Conservation (phyloP, 148 eudicot genomes). For the Camellia granthamiana region DNA sequence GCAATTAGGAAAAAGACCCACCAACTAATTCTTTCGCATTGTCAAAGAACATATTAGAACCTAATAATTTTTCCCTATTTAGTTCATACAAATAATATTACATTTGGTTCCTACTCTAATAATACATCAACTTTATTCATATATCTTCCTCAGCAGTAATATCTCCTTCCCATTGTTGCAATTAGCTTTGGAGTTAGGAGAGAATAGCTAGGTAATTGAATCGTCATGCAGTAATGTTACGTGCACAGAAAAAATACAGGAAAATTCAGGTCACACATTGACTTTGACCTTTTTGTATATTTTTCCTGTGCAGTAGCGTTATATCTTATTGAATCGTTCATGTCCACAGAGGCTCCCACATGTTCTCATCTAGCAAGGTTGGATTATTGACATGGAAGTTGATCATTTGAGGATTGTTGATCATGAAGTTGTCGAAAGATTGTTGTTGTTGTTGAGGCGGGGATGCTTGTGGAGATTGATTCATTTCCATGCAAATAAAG, state of each 20-base stretch:
- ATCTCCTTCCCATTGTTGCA: constrained; percentile 13
- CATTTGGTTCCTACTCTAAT: neutral
- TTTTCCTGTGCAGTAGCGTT: too few relatives aligned
- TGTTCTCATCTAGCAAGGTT: constrained; percentile 29
- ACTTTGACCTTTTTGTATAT: too few relatives aligned
- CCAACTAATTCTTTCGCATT: constrained; percentile 11
- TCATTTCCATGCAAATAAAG: constrained; percentile 31
- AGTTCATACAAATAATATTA: neutral
- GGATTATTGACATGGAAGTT: neutral
- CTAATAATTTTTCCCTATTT: neutral
- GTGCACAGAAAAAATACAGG: neutral
- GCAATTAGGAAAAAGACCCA: neutral
- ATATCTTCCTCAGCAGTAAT: neutral
- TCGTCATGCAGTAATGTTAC: too few relatives aligned
- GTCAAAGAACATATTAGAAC: neutral
- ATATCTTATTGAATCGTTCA: neutral
- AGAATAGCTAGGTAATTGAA: neutral
- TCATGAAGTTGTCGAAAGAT: neutral
- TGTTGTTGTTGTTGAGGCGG: neutral
- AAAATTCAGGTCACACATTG: neutral
- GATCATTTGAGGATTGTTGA: neutral
- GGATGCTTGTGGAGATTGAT: constrained; percentile 26
- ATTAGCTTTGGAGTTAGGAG: constrained; percentile 22
- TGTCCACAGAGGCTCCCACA: constrained; percentile 35
- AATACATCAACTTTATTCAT: constrained; percentile 12